Evolutionary conservation across 176 grass and related monocot genomes (phyloP).

Genomic region (Lolium rigidum): DNA sequence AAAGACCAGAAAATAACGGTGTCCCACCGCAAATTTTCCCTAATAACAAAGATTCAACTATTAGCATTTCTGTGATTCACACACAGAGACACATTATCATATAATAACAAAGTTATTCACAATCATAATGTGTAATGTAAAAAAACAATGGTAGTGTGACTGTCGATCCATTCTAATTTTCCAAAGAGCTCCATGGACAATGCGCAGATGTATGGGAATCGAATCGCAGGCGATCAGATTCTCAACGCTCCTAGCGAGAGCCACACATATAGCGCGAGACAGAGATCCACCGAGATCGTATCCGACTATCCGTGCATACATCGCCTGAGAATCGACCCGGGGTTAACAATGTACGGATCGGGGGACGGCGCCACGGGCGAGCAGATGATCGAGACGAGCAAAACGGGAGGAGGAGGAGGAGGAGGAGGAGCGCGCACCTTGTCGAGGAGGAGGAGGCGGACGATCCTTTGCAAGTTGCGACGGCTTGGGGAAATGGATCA

Average conservation of each 20-base stretch:
- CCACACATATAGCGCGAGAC: not conserved
- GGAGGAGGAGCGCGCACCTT: not conserved
- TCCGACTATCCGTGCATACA: too few species aligned
- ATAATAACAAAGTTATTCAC: not conserved
- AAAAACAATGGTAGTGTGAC: too few species aligned
- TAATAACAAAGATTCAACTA: too few species aligned
- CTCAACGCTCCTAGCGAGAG: not conserved
- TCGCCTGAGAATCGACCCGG: not conserved
- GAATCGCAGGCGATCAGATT: not conserved
- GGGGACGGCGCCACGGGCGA: not conserved
- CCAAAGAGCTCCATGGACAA: not conserved
- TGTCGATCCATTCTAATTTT: not conserved
- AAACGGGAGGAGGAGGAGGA: not conserved
- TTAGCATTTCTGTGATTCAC: too few species aligned
- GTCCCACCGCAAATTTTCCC: too few species aligned
- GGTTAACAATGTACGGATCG: not conserved
- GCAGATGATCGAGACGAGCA: too few species aligned
- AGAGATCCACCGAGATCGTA: not conserved
- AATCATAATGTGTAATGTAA: not conserved
- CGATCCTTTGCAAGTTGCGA: conserved; percentile 2
- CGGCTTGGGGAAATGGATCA: not conserved
- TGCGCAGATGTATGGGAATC: too few species aligned
- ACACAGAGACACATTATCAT: not conserved
- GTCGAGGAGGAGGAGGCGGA: not conserved
- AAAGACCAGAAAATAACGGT: too few species aligned